phyloP scores from a whole-genome alignment of 805 yeast genomes.

The Metschnikowia rubicola region DNA sequence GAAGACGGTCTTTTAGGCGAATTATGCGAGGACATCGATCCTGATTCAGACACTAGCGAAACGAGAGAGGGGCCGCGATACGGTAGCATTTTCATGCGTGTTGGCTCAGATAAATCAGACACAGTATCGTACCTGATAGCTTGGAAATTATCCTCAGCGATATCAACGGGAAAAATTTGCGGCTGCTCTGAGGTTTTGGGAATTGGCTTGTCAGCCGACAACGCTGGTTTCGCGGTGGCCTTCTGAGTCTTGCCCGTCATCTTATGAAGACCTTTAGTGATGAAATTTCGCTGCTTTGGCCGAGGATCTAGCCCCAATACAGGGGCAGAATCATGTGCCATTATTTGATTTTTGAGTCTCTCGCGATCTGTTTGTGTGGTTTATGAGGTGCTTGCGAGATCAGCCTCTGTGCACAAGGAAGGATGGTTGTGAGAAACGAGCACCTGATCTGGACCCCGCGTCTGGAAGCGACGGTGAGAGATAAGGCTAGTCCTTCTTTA shows the following conservation, averaged over 20 bases:
- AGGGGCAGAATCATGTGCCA: conserved; percentile 3
- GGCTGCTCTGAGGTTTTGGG: neutral
- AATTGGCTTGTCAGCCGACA: conserved; percentile 5
- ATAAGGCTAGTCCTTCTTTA: no score
- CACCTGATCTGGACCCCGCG: conserved; percentile 3
- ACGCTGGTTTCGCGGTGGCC: neutral
- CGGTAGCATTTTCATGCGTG: conserved; percentile 21
- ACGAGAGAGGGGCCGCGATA: conserved; percentile 6
- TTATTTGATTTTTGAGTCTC: neutral
- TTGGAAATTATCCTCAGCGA: conserved; percentile 24
- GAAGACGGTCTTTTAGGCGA: conserved; percentile 5
- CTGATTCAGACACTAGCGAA: conserved; percentile 5
- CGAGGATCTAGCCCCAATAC: conserved; percentile 4
- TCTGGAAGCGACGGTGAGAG: neutral
- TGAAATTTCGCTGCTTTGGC: conserved; percentile 11
- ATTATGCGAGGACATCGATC: conserved; percentile 2
- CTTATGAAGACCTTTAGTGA: conserved; percentile 30
- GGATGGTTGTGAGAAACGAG: conserved; percentile 2
- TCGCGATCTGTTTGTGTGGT: neutral
- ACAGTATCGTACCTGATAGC: conserved; percentile 37
- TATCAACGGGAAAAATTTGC: neutral
- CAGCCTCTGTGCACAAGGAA: conserved; percentile 6
- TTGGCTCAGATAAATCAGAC: conserved; percentile 26
- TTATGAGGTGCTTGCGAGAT: conserved; percentile 2
- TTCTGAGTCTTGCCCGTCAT: conserved; percentile 26